Evolutionary conservation across 805 yeast species (phyloP).

Genomic region (Kregervanrija pseudodelftensis): DNA sequence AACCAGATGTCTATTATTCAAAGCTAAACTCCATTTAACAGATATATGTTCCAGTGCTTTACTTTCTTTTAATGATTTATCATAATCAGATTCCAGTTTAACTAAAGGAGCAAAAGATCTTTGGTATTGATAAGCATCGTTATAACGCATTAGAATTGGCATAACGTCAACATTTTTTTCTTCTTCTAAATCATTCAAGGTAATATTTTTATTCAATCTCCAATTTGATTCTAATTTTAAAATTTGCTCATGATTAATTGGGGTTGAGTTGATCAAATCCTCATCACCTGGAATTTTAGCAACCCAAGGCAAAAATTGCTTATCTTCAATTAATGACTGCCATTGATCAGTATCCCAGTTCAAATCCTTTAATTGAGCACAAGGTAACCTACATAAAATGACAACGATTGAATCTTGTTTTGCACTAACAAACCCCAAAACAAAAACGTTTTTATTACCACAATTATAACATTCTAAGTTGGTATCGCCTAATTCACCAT

Average conservation of each 20-base stretch:
- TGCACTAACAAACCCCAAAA: conserved; percentile 82
- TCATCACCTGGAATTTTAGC: conserved; percentile 64
- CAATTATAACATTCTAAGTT: conserved; percentile 85
- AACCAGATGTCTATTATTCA: conserved; percentile 59
- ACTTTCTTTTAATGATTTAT: conserved; percentile 64
- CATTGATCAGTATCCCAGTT: conserved; percentile 87
- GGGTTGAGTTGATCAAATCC: conserved; percentile 46
- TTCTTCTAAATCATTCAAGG: conserved; percentile 56
- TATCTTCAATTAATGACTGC: conserved; percentile 78
- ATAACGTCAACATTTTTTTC: conserved; percentile 51
- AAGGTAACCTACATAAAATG: conserved; percentile 79
- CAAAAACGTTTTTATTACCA: conserved; percentile 73
- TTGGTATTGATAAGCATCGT: conserved; percentile 81
- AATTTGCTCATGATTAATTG: conserved; percentile 59
- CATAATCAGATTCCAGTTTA: conserved; percentile 75
- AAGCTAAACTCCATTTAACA: conserved; percentile 66
- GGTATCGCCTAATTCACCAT: conserved; percentile 82
- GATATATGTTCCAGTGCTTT: conserved; percentile 67
- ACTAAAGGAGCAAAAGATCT: conserved; percentile 79
- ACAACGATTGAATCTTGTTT: conserved; percentile 83
- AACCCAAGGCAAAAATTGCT: conserved; percentile 77
- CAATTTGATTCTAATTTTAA: conserved; percentile 71
- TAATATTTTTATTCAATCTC: conserved; percentile 66
- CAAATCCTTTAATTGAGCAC: conserved; percentile 66
- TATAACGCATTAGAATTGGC: conserved; percentile 70